A percentile compares a stretch with the other conserved stretches of the same genome.
Evolutionary conservation across 768 basidiomycete species (phyloP).

Genomic region (Phylloporus sp.): DNA sequence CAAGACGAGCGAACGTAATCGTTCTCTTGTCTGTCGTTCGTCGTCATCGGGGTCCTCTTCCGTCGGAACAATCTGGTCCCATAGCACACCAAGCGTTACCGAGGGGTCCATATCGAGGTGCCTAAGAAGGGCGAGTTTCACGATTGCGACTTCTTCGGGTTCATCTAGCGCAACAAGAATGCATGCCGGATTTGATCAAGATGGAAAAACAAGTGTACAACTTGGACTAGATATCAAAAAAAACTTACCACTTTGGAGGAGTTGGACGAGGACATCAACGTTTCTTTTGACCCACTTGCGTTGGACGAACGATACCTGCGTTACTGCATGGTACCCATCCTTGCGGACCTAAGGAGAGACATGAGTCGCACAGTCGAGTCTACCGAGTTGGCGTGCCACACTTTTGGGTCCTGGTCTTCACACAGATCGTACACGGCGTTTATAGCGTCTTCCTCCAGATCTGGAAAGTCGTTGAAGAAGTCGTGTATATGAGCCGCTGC

Average conservation of each 20-base stretch:
- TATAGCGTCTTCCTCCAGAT: constrained; percentile 70
- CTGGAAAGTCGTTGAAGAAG: constrained; percentile 65
- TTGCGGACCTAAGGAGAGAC: constrained; percentile 52
- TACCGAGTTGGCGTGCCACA: constrained; percentile 25
- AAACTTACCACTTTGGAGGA: constrained; percentile 67
- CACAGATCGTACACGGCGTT: constrained; percentile 78
- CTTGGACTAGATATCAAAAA: background rate
- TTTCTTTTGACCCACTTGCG: constrained; percentile 65
- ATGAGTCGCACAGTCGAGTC: constrained; percentile 2
- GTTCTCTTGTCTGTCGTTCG: constrained; percentile 53
- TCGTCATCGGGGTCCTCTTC: constrained; percentile 54
- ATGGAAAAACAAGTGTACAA: constrained; percentile 6
- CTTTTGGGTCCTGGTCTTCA: constrained; percentile 59
- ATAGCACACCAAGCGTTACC: constrained; percentile 61
- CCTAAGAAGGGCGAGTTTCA: constrained; percentile 54
- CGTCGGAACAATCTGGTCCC: constrained; percentile 57
- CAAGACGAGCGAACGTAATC: constrained; percentile 55
- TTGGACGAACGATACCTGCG: constrained; percentile 44
- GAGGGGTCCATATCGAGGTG: constrained; percentile 63
- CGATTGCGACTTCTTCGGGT: constrained; percentile 57
- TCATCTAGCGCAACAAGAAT: constrained; percentile 46
- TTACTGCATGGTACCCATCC: constrained; percentile 63
- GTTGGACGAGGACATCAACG: constrained; percentile 70
- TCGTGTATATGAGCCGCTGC: constrained; percentile 54
- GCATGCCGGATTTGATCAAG: constrained; percentile 19